Conservation (phyloP, 169 alveolate genomes). For the Plasmodium knowlesi region DNA sequence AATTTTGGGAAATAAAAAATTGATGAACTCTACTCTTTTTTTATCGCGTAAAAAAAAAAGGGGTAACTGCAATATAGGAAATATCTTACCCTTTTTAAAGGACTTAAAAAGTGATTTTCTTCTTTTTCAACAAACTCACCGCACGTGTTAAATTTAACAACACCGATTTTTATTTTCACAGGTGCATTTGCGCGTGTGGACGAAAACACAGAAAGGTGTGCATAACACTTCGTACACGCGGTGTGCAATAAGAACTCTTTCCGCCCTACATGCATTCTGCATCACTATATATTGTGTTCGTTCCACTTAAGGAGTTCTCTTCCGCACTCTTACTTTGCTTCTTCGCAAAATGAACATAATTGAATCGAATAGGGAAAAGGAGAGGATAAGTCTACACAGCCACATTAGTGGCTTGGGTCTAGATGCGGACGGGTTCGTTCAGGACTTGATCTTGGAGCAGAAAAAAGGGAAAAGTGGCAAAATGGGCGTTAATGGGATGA, state of each 20-base stretch:
- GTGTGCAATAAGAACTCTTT: background rate
- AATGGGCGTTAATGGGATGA: background rate
- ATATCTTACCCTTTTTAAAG: background rate
- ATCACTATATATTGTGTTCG: background rate
- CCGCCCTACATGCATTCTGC: background rate
- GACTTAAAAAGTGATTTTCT: background rate
- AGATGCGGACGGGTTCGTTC: slow-evolving; percentile 85
- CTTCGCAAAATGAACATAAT: slow-evolving; percentile 47
- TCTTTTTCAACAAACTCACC: background rate
- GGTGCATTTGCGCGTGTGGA: background rate
- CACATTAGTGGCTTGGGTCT: slow-evolving; percentile 99
- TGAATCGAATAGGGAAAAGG: slow-evolving; percentile 74
- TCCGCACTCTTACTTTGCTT: background rate
- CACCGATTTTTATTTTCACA: background rate
- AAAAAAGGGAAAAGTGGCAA: background rate
- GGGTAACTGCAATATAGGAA: background rate
- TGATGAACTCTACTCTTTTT: background rate
- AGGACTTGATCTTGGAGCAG: slow-evolving; percentile 23
- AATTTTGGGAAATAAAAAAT: background rate
- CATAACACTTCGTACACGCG: background rate
- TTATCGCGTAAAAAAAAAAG: background rate
- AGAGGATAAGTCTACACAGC: slow-evolving; percentile 97
- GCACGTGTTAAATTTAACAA: background rate
- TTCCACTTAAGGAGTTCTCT: background rate
- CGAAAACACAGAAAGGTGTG: background rate